Percentiles rank a stretch among this genome's conserved stretches.
These are phyloP conservation scores for Vitis hybrid DNA, from an alignment of 177 flowering plant species.

Conservation along the genomic window DNA sequence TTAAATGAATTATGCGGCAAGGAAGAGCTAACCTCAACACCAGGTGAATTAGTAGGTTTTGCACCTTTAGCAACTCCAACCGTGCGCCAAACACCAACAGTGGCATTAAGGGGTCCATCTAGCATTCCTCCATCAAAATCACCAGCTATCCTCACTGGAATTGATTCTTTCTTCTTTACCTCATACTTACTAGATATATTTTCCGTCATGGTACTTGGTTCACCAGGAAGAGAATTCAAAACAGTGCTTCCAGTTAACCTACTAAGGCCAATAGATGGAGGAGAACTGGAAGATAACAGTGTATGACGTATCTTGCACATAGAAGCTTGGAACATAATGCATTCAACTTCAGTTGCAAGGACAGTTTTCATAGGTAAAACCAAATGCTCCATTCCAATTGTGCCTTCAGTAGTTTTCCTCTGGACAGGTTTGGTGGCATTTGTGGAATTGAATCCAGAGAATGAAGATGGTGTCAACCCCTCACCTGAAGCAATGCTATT, in stretches of 20 bases:
- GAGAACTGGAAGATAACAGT: constrained; percentile 43
- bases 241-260: constrained; percentile 36
- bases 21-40: constrained; percentile 53
- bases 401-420: constrained; percentile 38
- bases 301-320: constrained; percentile 89
- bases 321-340: constrained; percentile 79
- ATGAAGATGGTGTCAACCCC: constrained; percentile 37
- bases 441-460: constrained; percentile 44
- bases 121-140: constrained; percentile 71
- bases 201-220: constrained; percentile 48
- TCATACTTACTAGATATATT: constrained; percentile 54
- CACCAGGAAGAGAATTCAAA: constrained; percentile 53
- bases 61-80: constrained; percentile 78
- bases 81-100: constrained; percentile 97
- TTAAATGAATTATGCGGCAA: constrained; percentile 50
- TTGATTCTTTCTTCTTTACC: constrained; percentile 64
- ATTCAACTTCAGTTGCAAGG: constrained; percentile 81
- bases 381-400: constrained; percentile 33
- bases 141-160: constrained; percentile 88
- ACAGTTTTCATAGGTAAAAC: constrained; percentile 53
- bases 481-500: constrained; percentile 40
- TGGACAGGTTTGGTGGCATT: constrained; percentile 44
- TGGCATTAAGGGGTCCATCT: constrained; percentile 73
- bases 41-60: constrained; percentile 51
- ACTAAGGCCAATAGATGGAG: constrained; percentile 29